These are phyloP conservation scores for Chrysoporthe austroafricana DNA, from an alignment of 2,329 filamentous ascomycete species.

Conservation along the genomic window DNA sequence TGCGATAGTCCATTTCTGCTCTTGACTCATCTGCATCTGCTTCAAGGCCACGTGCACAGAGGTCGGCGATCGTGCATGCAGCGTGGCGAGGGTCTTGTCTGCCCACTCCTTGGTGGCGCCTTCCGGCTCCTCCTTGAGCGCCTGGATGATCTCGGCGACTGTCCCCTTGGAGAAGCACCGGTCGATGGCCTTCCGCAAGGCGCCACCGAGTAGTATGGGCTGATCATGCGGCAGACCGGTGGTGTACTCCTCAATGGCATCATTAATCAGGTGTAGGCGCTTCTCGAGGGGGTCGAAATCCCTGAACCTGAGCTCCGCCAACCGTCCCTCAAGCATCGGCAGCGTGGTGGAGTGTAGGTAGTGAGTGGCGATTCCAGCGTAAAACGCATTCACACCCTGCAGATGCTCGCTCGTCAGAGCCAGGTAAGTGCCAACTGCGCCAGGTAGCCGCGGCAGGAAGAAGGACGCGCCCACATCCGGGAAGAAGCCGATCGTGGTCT, in stretches of 20 bases:
- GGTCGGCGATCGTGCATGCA: conserved; percentile 81
- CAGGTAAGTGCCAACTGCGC: conserved; percentile 86
- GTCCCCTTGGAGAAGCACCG: conserved; percentile 73
- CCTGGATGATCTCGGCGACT: conserved; percentile 70
- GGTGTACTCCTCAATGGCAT: conserved; percentile 88
- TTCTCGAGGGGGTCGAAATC: conserved; percentile 69
- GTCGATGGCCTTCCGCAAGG: conserved; percentile 81
- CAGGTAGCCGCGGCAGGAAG: conserved; percentile 90
- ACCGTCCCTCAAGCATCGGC: conserved; percentile 77
- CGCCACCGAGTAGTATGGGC: conserved; percentile 68
- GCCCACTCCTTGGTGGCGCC: conserved; percentile 73
- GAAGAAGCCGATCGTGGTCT: conserved; percentile 98
- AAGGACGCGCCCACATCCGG: conserved; percentile 96
- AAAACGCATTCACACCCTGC: conserved; percentile 83
- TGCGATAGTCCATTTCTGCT: conserved; percentile 72
- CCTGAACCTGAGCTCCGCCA: conserved; percentile 86
- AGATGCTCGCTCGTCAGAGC: conserved; percentile 87
- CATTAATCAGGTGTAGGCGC: conserved; percentile 75
- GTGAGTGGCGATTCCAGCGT: conserved; percentile 91
- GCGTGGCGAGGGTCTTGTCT: conserved; percentile 71
- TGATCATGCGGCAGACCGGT: conserved; percentile 81
- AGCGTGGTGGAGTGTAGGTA: conserved; percentile 92
- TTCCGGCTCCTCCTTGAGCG: conserved; percentile 60
- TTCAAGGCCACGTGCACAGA: conserved; percentile 81
- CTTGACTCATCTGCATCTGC: conserved; percentile 74